Percentiles rank a stretch among this genome's conserved stretches.
These are phyloP conservation scores for Thymus quinquecostatus DNA, from an alignment of 257 asterid genomes.

Conservation along the genomic window DNA sequence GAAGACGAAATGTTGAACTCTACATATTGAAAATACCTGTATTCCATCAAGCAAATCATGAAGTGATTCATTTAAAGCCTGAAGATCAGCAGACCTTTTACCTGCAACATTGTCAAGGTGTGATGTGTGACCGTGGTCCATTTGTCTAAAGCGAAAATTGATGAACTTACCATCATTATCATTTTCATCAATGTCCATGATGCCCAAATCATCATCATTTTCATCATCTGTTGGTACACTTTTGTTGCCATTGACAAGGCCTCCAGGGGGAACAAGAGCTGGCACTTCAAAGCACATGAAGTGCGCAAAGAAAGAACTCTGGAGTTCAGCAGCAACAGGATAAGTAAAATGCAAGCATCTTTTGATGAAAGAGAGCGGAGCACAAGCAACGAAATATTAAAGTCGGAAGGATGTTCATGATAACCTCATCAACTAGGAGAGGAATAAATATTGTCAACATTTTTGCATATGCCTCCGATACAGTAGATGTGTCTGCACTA, in stretches of 20 bases:
- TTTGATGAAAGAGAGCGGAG: conserved; percentile 15
- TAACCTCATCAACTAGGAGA: conserved; percentile 96
- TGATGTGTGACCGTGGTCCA: conserved; percentile 23
- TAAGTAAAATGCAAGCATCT: conserved; percentile 25
- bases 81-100: conserved; percentile 70
- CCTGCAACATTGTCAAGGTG: conserved; percentile 49
- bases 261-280: conserved; percentile 91
- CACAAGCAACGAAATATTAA: conserved; percentile 29
- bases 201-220: conserved; percentile 89
- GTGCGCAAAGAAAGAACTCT: conserved; percentile 99
- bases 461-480: conserved; percentile 94
- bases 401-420: conserved; percentile 25
- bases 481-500: conserved; percentile 88
- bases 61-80: conserved; percentile 87
- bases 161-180: conserved; percentile 62
- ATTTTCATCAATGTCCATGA: conserved; percentile 87
- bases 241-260: conserved; percentile 67
- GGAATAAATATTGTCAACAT: conserved; percentile 98
- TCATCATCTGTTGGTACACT: conserved; percentile 53
- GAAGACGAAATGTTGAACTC: conserved; percentile 30
- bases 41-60: conserved; percentile 96
- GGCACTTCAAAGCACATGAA: conserved; percentile 99
- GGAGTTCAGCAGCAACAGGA: conserved; percentile 36
- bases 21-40: conserved; percentile 57
- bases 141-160: conserved; percentile 29